Evolutionary conservation across 371 early-diverging fungal genomes (phyloP).

Genomic region (Mucor velutinosus): DNA sequence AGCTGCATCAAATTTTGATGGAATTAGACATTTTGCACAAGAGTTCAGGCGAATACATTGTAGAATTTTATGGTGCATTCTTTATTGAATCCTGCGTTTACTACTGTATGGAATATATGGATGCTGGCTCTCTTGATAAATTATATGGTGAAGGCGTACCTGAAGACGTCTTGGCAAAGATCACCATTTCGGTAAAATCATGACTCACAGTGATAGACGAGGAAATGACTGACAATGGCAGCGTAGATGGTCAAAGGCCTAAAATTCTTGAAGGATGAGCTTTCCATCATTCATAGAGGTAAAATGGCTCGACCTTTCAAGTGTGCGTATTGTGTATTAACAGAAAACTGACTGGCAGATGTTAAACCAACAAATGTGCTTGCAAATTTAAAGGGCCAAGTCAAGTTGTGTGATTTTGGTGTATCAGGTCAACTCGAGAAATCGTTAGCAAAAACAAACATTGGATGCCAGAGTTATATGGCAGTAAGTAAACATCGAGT

Average conservation of each 20-base stretch:
- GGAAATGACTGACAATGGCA: not conserved
- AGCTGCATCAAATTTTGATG: slow-evolving; percentile 40
- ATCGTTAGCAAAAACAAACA: slow-evolving; percentile 91
- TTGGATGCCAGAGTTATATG: slow-evolving; percentile 95
- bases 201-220: not conserved
- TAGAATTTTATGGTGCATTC: slow-evolving; percentile 98
- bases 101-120: slow-evolving; percentile 96
- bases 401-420: slow-evolving; percentile 94
- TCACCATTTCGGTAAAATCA: slow-evolving; percentile 68
- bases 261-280: slow-evolving; percentile 85
- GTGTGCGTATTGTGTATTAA: not conserved
- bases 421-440: slow-evolving; percentile 87
- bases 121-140: slow-evolving; percentile 89
- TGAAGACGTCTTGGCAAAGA: slow-evolving; percentile 82
- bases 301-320: not conserved
- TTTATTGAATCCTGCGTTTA: slow-evolving; percentile 95
- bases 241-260: slow-evolving; percentile 84
- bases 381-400: slow-evolving; percentile 81
- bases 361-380: slow-evolving; percentile 96
- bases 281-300: slow-evolving; percentile 89
- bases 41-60: slow-evolving; percentile 84
- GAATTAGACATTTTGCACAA: slow-evolving; percentile 75
- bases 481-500: slow-evolving; percentile 58
- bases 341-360: slow-evolving; percentile 48
- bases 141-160: slow-evolving; percentile 81